These are phyloP conservation scores for Colletotrichum chlorophyti DNA, from an alignment of 2,329 filamentous ascomycete species.

Conservation along the genomic window DNA sequence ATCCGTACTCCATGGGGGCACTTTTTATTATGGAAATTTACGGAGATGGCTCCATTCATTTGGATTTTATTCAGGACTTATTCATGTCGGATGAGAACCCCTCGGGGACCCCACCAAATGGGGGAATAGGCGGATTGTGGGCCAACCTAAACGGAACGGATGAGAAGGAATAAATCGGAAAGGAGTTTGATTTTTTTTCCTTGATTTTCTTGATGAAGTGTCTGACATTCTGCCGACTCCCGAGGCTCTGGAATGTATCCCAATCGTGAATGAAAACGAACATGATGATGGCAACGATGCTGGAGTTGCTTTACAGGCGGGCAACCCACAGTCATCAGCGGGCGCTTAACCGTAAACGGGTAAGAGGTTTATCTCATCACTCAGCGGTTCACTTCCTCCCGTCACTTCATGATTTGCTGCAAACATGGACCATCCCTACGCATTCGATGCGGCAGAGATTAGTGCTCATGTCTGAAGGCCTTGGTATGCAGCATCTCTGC, in stretches of 20 bases:
- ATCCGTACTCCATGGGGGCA: slow-evolving; percentile 13
- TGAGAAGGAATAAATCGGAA: no score
- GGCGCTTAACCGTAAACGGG: slow-evolving; percentile 12
- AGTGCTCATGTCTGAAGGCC: neutral
- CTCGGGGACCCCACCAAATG: slow-evolving; percentile 20
- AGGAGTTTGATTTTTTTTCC: no score
- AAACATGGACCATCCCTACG: slow-evolving; percentile 1
- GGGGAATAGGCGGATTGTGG: no score
- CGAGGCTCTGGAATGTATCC: no score
- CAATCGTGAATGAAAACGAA: no score
- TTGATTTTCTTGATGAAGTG: no score
- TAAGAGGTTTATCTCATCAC: neutral
- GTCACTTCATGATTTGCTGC: neutral
- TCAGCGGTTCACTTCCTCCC: neutral
- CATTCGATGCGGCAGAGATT: neutral
- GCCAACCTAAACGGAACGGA: no score
- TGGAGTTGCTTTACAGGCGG: no score
- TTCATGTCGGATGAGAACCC: slow-evolving; percentile 4
- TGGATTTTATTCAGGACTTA: neutral
- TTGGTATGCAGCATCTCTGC: slow-evolving; percentile 24
- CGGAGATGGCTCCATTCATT: neutral
- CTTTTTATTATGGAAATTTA: neutral
- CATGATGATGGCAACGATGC: neutral
- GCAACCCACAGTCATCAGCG: neutral
- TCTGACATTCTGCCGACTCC: no score